phyloP scores from a whole-genome alignment of 2,329 filamentous ascomycete genomes.

The Scytalidium sp. region DNA sequence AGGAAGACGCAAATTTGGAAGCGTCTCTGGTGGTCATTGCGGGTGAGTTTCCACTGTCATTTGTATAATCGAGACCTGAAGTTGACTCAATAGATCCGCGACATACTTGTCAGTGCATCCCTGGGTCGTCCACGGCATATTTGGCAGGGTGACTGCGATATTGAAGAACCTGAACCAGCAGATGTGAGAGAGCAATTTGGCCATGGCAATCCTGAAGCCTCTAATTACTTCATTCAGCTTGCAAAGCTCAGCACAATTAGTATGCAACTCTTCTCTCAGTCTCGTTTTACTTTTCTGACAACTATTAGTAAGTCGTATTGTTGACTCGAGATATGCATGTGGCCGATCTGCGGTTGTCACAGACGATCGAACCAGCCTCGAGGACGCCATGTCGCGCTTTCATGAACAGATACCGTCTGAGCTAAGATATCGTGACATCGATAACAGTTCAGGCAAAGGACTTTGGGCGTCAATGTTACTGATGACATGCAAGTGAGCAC shows the following conservation, averaged over 20 bases:
- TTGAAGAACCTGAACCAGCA: neutral
- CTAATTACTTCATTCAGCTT: neutral
- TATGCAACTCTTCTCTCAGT: too few species aligned
- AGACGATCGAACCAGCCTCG: too few species aligned
- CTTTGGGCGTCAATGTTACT: too few species aligned
- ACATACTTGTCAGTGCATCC: neutral
- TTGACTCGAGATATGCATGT: too few species aligned
- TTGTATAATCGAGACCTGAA: neutral
- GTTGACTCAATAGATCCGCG: neutral
- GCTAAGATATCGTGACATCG: too few species aligned
- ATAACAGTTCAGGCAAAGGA: too few species aligned
- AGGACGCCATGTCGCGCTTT: too few species aligned
- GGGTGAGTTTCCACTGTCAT: constrained; percentile 25
- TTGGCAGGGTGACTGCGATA: neutral
- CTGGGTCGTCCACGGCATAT: neutral
- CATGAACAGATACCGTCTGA: too few species aligned
- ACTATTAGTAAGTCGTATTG: too few species aligned
- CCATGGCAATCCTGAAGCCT: neutral
- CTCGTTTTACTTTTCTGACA: too few species aligned
- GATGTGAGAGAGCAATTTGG: neutral
- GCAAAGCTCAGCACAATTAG: neutral
- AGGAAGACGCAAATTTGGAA: constrained; percentile 30
- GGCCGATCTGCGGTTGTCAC: too few species aligned
- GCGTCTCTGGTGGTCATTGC: constrained; percentile 53
- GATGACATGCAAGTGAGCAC: neutral